phyloP scores from a whole-genome alignment of 352 stramenopile species.

The Globisporangium cylindrosporum region DNA sequence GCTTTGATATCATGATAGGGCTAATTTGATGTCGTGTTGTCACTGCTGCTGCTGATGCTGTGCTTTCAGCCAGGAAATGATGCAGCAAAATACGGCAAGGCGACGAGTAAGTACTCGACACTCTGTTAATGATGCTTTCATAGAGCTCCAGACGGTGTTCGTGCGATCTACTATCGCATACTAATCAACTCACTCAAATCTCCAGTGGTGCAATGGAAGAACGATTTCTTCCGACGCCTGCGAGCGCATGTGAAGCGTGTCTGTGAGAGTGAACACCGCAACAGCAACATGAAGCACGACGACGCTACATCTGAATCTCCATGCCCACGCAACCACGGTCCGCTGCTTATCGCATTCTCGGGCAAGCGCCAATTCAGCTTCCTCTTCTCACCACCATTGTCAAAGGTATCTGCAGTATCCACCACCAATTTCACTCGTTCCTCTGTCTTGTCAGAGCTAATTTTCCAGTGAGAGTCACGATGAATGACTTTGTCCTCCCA shows the following conservation, averaged over 20 bases:
- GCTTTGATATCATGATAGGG: background rate
- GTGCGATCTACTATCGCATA: too few relatives aligned
- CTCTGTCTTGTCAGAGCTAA: background rate
- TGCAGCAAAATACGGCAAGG: conserved; percentile 71
- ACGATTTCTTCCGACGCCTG: conserved; percentile 60
- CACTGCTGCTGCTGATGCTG: background rate
- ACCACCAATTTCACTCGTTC: background rate
- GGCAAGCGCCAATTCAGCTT: conserved; percentile 87
- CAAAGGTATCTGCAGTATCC: conserved; percentile 29
- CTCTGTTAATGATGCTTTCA: background rate
- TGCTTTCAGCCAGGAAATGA: conserved; percentile 65
- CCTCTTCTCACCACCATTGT: conserved; percentile 70
- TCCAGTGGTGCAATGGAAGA: conserved; percentile 58
- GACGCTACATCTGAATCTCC: background rate
- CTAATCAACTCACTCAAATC: too few relatives aligned
- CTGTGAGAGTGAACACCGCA: conserved; percentile 34
- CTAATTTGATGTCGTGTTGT: background rate
- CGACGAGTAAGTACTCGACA: conserved; percentile 38
- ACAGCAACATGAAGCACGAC: background rate
- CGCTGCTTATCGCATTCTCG: conserved; percentile 80
- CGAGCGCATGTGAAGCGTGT: conserved; percentile 53
- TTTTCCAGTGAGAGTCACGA: background rate
- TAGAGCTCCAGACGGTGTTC: background rate
- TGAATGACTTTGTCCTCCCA: background rate
- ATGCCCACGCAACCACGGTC: conserved; percentile 48